Conservation (phyloP, 2,329 filamentous ascomycete genomes). For the Sclerotinia minor region DNA sequence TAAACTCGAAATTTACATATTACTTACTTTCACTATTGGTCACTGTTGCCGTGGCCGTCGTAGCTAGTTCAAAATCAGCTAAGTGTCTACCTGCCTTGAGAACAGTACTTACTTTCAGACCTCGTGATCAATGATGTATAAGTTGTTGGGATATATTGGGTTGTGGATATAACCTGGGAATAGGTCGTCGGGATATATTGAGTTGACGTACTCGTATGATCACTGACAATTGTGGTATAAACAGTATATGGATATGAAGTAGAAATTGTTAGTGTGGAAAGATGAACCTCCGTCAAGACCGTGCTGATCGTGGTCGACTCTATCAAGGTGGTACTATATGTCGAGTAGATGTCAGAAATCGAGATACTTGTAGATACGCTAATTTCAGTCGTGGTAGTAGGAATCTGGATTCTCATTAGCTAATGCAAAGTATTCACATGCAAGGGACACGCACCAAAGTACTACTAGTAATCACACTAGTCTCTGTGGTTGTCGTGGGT, state of each 20-base stretch:
- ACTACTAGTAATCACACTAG: neutral
- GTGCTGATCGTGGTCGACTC: slow-evolving; percentile 5
- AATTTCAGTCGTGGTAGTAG: slow-evolving; percentile 14
- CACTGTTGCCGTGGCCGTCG: neutral
- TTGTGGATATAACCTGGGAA: slow-evolving; percentile 4
- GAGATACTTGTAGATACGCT: slow-evolving; percentile 13
- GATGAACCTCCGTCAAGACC: neutral
- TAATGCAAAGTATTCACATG: too few relatives aligned
- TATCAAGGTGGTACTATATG: slow-evolving; percentile 11
- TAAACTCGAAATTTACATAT: too few relatives aligned
- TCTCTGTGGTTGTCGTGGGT: slow-evolving; percentile 10
- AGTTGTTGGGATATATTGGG: slow-evolving; percentile 20
- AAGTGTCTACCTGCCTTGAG: neutral
- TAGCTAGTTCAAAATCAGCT: neutral
- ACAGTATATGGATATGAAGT: slow-evolving; percentile 17
- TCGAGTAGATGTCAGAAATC: slow-evolving; percentile 19
- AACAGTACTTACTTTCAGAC: slow-evolving; percentile 15
- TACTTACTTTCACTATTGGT: slow-evolving; percentile 19
- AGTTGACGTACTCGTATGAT: slow-evolving; percentile 10
- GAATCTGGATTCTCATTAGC: neutral
- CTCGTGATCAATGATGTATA: slow-evolving; percentile 17
- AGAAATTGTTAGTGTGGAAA: slow-evolving; percentile 3
- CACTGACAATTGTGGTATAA: slow-evolving; percentile 20
- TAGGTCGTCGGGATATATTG: slow-evolving; percentile 5
- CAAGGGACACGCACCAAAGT: neutral